These are phyloP conservation scores for Chionographis japonica DNA, from an alignment of 106 monocot genomes.

Conservation along the genomic window DNA sequence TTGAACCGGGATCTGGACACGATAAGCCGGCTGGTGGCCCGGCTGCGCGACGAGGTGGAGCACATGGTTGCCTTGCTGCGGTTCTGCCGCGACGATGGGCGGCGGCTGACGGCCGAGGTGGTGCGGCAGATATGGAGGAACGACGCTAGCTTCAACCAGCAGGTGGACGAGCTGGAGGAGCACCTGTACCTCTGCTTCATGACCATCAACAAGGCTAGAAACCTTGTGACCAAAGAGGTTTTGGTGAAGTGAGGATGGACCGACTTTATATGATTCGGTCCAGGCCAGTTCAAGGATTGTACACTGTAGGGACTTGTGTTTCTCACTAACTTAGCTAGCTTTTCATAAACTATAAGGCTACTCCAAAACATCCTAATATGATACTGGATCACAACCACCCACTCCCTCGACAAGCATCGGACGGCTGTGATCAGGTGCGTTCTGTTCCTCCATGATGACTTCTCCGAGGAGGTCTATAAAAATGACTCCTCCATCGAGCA, in stretches of 20 bases:
- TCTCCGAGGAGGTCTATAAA: too few relatives aligned
- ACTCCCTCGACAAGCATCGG: too few relatives aligned
- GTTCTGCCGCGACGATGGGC: constrained; percentile 26
- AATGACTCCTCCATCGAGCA: too few relatives aligned
- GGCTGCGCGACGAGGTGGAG: constrained; percentile 55
- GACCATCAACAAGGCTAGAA: constrained; percentile 71
- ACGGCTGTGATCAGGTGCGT: too few relatives aligned
- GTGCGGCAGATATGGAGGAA: constrained; percentile 48
- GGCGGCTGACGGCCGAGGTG: constrained; percentile 32
- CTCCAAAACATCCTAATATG: too few relatives aligned
- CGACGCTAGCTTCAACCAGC: constrained; percentile 34
- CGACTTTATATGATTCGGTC: too few relatives aligned
- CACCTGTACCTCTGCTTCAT: constrained; percentile 70
- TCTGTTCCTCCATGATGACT: too few relatives aligned
- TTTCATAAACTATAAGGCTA: too few relatives aligned
- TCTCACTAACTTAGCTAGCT: too few relatives aligned
- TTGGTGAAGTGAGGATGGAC: background rate
- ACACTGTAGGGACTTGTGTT: too few relatives aligned
- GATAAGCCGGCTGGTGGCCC: constrained; percentile 51
- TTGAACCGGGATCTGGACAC: constrained; percentile 68
- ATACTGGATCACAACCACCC: too few relatives aligned
- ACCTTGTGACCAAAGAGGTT: constrained; percentile 53
- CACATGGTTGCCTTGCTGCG: constrained; percentile 38
- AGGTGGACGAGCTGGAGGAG: constrained; percentile 79
- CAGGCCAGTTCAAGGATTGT: too few relatives aligned